A percentile compares a stretch with the other conserved stretches of the same genome.
phyloP scores from a whole-genome alignment of 305 asterid species.

The Fraxinus ornus region DNA sequence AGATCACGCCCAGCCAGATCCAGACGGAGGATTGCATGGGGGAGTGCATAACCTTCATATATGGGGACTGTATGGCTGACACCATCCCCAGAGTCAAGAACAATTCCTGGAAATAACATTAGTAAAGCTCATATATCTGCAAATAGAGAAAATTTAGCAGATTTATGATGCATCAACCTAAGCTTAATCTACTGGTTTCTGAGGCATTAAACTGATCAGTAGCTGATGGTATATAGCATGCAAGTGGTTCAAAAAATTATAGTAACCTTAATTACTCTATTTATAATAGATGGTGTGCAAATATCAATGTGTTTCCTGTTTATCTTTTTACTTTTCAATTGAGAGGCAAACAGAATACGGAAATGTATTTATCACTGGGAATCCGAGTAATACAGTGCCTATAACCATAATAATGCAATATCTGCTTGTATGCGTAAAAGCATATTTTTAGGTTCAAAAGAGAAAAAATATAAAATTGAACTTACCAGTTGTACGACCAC shows the following conservation, averaged over 20 bases:
- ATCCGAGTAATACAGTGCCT: not conserved
- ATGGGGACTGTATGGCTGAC: conserved; percentile 34
- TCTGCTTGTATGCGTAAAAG: not conserved
- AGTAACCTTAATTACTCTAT: not conserved
- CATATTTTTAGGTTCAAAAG: not conserved
- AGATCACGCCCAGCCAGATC: conserved; percentile 36
- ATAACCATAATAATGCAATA: not conserved
- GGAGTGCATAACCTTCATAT: conserved; percentile 35
- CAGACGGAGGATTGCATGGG: conserved; percentile 35
- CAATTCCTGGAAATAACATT: conserved; percentile 23
- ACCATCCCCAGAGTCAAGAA: conserved; percentile 32
- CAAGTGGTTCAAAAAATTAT: not conserved
- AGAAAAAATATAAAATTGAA: not conserved
- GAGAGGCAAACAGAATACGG: not conserved
- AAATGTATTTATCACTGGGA: not conserved
- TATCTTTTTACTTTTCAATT: not conserved
- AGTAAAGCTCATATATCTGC: not conserved
- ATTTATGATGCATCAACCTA: not conserved
- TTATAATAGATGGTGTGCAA: not conserved
- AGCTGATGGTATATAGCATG: not conserved
- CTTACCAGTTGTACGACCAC: conserved; percentile 34
- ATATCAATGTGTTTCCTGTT: not conserved
- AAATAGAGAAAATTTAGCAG: not conserved
- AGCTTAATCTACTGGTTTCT: not conserved
- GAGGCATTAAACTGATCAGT: not conserved